These are phyloP conservation scores for Alternaria ventricosa DNA, from an alignment of 2,329 filamentous ascomycete species.

Conservation along the genomic window DNA sequence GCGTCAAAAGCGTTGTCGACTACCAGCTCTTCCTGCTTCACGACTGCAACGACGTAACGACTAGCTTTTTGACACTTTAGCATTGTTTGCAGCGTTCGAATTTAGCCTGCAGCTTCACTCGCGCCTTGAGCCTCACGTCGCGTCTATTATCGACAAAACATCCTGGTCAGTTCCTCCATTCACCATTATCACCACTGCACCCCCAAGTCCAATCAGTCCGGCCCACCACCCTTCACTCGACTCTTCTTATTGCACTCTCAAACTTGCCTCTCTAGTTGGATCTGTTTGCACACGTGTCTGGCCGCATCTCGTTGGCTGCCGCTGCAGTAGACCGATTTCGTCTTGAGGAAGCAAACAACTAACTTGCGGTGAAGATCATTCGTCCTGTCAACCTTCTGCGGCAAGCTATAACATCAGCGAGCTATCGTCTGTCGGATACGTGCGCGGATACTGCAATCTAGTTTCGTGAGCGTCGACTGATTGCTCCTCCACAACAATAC, in stretches of 20 bases:
- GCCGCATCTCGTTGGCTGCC: conserved; percentile 30
- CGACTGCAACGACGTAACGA: conserved; percentile 52
- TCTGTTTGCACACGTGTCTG: conserved; percentile 43
- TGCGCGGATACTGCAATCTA: conserved; percentile 39
- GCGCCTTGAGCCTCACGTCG: conserved; percentile 17
- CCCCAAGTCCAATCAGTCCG: background rate
- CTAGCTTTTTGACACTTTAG: conserved; percentile 47
- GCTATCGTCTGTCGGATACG: conserved; percentile 36
- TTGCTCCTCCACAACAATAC: conserved; percentile 16
- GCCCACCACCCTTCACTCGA: background rate
- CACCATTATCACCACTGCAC: background rate
- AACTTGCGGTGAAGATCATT: conserved; percentile 42
- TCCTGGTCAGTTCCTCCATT: conserved; percentile 22
- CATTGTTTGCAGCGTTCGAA: conserved; percentile 50
- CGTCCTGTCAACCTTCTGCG: conserved; percentile 22
- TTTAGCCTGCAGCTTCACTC: conserved; percentile 23
- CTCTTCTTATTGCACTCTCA: conserved; percentile 11
- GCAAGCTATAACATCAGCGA: conserved; percentile 35
- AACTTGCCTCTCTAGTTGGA: conserved; percentile 15
- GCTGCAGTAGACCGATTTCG: conserved; percentile 27
- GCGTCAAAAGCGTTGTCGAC: conserved; percentile 40
- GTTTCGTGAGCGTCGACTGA: conserved; percentile 34
- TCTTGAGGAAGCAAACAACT: conserved; percentile 43
- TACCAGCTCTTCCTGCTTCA: conserved; percentile 35
- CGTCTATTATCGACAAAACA: conserved; percentile 20